Base-by-base conservation (phyloP, 345 rosid genomes). In the Camelina sativa region DNA sequence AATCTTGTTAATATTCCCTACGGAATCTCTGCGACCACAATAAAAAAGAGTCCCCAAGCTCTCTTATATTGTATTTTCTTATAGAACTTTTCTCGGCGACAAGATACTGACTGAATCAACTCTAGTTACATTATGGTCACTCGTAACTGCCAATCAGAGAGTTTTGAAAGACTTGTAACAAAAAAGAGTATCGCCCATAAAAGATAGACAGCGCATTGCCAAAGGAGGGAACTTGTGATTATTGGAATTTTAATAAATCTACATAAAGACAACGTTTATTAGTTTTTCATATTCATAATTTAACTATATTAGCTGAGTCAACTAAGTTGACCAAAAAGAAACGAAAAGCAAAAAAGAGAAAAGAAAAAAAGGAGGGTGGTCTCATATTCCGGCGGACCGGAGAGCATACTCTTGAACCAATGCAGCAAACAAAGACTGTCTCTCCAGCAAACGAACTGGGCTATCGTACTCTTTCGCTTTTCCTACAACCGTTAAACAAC, bases 381-480 rank as follows among this genome's bases (percentile, higher is more conserved):
- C n/a, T 81, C 76, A 88, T n/a, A 91, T 56, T 35, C 89, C 91
- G 5, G 91, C 82, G 4, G 96, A 87, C 20, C 97, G 87, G 67
- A 84, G 86, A 48, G 97, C 96, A 22, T 94, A 94, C 76, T 94
- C 98, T 75, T 87, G 97, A 68, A 94, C 96, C 76, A 94, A 64
- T 25, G 97, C 91, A 50, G 84, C 90, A 62, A 94, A 94, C 15
- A 91, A 81, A 1, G 97, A 85, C 22, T 47, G 87, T 79, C 86
- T 86, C 82, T 90, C 91, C 0, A 94, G 78, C 84, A 91, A 77
- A 30, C 78, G 77, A 10, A 86, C 85, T 13, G 98, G 98, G 65
- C 67, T 88, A 25, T 88, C 97, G 65, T 84, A 94, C 78, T 94
- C 98, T 73, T 80, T 85, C 6, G 90, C 95, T 66, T 67, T 80